phyloP scores from a whole-genome alignment of 2,329 filamentous ascomycete species.

The Zasmidium citrigriseum region DNA sequence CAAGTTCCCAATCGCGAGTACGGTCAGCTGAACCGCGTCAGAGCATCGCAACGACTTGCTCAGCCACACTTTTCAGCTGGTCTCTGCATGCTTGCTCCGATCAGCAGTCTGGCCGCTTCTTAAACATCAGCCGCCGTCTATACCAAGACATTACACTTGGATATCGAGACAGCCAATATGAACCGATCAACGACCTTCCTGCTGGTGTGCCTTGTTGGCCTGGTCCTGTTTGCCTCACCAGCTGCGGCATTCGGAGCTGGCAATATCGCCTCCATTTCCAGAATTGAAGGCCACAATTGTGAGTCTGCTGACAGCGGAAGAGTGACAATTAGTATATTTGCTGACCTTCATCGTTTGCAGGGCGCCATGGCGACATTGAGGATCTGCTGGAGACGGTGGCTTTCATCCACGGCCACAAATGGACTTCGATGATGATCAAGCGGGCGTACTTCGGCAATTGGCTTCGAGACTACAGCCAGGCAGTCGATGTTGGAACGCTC shows the following conservation, averaged over 20 bases:
- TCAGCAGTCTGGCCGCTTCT: background rate
- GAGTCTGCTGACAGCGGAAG: background rate
- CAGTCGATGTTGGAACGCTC: conserved; percentile 88
- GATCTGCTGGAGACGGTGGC: conserved; percentile 53
- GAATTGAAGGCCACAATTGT: conserved; percentile 51
- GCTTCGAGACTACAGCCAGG: conserved; percentile 91
- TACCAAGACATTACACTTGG: background rate
- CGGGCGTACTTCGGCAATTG: conserved; percentile 96
- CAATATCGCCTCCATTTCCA: conserved; percentile 47
- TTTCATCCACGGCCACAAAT: conserved; percentile 26
- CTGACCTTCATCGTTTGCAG: background rate
- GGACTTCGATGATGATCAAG: conserved; percentile 73
- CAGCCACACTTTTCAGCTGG: background rate
- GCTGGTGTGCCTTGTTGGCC: conserved; percentile 28
- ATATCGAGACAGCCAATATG: conserved; percentile 1
- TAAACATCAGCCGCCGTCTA: background rate
- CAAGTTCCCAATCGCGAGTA: background rate
- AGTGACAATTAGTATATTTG: background rate
- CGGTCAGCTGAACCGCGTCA: background rate
- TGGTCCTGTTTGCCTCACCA: conserved; percentile 31
- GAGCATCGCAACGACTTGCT: background rate
- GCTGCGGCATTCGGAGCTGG: conserved; percentile 48
- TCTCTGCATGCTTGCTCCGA: background rate
- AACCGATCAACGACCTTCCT: conserved; percentile 18
- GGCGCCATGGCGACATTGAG: conserved; percentile 55